Base-by-base conservation (phyloP, 495 filamentous ascomycete genomes). In the Neurospora intermedia region DNA sequence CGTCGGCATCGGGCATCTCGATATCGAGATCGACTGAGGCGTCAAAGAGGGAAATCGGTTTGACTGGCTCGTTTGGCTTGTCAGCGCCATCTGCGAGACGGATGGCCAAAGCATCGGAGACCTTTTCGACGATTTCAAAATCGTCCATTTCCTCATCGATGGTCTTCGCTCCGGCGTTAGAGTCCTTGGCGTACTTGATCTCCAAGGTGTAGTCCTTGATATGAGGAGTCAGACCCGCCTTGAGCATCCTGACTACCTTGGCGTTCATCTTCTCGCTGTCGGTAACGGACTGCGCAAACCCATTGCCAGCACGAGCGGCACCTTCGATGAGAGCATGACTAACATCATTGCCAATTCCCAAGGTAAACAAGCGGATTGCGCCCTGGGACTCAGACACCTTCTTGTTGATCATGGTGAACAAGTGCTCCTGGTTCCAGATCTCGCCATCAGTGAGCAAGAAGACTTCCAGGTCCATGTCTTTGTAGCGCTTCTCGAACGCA, bases 381-480 rank as follows among this genome's bases (percentile, higher is more conserved):
- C 83, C 84, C n/a, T 87, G 81, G 46, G 78, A 82, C 45, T 83
- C 74, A 8, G 76, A 73, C 8, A 90, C 80, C 70, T 87, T 73
- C n/a, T 82, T 69, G 73, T 87, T 86, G 41, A 91, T 76, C 76
- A 89, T 87, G 11, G 71, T 13, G 75, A 92, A 91, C 2, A 93
- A 74, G 0, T n/a, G 6, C 0, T 86, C 71, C 72, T 90, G 87
- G 7, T 86, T 31, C 85, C 87, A 92, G 35, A 91, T 88, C 76
- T 92, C 82, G n/a, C 91, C 91, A 77, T 93, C 91, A 0, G 91
- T 93, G 42, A 92, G 79, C 31, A 93, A 74, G 71, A 94, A 86
- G 2, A 92, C 83, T 70, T 92, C 89, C n/a, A 90, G 81, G 15
- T 86, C 79, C 71, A 88, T 83, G 74, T 88, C 84, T 16, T 75